Evolutionary conservation across 2,329 filamentous ascomycete species (phyloP), one percentile per base, ranked within the genome.

Genomic region (Cryphonectria naterciae): DNA sequence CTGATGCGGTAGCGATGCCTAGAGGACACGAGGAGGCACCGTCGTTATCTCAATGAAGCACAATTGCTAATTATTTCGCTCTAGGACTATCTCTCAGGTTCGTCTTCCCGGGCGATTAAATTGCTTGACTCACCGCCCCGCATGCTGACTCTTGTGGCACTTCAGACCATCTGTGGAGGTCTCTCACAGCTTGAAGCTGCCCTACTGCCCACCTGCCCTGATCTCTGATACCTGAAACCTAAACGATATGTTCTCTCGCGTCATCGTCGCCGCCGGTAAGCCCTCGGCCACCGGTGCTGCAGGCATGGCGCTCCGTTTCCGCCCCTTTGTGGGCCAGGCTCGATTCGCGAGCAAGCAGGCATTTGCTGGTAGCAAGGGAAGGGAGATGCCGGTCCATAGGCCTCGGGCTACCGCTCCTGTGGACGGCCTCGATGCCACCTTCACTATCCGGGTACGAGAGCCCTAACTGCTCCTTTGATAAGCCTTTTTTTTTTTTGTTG

Each of bases 401-500:
- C 82, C 86, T 74, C 86, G 86, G 75, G 87, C 89, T 73, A 94
- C 86, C 64, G 79, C 91, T 74, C 89, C 91, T 72, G 89, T 89
- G 73, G 88, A 90, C 62, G 88, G 88, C 78, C 92, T 94, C 77
- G 88, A 93, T 77, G 96, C 96, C 74, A 98, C 96, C 71, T 93
- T 99, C 79, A 98, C 95, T 74, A 97, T 99, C 82, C 92, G 93
- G 84, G 92, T 94, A 86, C 37, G 52, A 67, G 66, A 15, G 62
- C 37, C 5, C 61, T 62, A 2, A 28, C 25, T 58, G 28, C 22
- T 17, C 56, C 58, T 32, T 32, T 58, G 32, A 28, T 56, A 52
- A 49, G 39, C 39, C 41, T 49, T 25, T 39, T 37, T 39, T 39
- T 39, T 49, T 25, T 39, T 6, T 39, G 10, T 39, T n/a, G 32